Conservation (phyloP, 2,329 filamentous ascomycete species). For the Aspergillus clavatus region DNA sequence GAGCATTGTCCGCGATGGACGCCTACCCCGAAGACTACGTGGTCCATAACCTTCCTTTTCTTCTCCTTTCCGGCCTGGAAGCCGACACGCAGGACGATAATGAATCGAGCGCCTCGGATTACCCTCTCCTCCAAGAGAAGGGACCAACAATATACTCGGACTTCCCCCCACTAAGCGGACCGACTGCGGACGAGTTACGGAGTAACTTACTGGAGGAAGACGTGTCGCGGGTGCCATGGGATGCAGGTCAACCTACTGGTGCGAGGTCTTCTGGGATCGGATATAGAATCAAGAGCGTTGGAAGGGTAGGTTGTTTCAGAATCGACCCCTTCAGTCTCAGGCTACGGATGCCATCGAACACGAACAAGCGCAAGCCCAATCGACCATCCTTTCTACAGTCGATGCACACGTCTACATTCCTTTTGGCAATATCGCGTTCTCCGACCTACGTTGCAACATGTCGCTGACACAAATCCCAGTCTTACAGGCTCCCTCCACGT, state of each 20-base stretch:
- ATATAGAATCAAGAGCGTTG: slow-evolving; percentile 68
- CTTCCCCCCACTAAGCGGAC: slow-evolving; percentile 60
- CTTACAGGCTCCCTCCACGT: slow-evolving; percentile 56
- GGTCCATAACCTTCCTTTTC: slow-evolving; percentile 78
- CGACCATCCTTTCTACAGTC: neutral
- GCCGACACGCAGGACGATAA: slow-evolving; percentile 30
- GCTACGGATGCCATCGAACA: neutral
- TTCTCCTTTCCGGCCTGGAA: slow-evolving; percentile 74
- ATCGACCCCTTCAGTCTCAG: neutral
- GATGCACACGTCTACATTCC: neutral
- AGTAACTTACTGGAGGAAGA: slow-evolving; percentile 63
- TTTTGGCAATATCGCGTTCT: neutral
- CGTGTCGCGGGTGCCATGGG: slow-evolving; percentile 63
- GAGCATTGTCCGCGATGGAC: slow-evolving; percentile 40
- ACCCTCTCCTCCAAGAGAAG: slow-evolving; percentile 51
- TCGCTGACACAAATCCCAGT: slow-evolving; percentile 25
- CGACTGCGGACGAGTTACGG: slow-evolving; percentile 61
- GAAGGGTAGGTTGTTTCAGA: slow-evolving; percentile 63
- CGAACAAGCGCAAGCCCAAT: neutral
- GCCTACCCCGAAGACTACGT: slow-evolving; percentile 61
- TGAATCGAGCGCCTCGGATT: slow-evolving; percentile 36
- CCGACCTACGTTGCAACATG: neutral
- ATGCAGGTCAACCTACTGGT: slow-evolving; percentile 46
- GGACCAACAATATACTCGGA: slow-evolving; percentile 65
- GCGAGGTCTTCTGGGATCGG: slow-evolving; percentile 48